Evolutionary conservation across 2,329 filamentous ascomycete genomes (phyloP), one percentile per base, ranked within the genome.

Genomic region (Purpureocillium lavendulum): DNA sequence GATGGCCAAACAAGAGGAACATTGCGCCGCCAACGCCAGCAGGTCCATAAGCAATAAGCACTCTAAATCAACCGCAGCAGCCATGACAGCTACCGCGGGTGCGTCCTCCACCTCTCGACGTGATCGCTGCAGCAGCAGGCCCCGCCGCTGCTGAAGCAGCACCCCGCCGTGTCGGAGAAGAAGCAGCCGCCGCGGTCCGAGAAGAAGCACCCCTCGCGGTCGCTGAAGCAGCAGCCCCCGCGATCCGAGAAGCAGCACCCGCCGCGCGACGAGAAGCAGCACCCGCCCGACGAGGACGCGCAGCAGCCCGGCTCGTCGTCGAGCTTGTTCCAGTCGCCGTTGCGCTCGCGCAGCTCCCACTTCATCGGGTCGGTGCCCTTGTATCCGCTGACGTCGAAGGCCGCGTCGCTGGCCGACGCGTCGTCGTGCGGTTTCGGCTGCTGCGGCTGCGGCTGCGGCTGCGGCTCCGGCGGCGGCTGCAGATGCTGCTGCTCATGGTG

Each of bases 221-320:
- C 36, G 2, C 43, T 44, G 41, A 42, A 47, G 39, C 37, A 44
- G 34, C 45, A 47, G 4, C 45, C 45, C 14, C 28, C 40, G 4
- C 40, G 40, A 26, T 38, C 40, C 5, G 43, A 40, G 18, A 33
- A 42, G 38, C 21, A 37, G 30, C 24, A 31, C 9, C 40, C 40
- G n/a, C 32, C 40, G 0, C 16, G 21, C 9, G 11, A 15, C 8
- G 39, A 41, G 35, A 12, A 12, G 35, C 35, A 41, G 35, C 39
- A 41, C 3, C 30, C 39, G 16, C 31, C 35, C 2, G 24, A 16
- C 15, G 12, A 30, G 4, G 40, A 41, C 30, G 18, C 17, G 35
- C 40, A 41, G 35, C 9, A 17, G 11, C 31, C 40, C 7, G 40
- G 26, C 15, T 24, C 7, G 18, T 28, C 11, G 17, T 40, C 21